A percentile compares a stretch with the other conserved stretches of the same genome.
These are phyloP conservation scores for Pythium vanterpoolii DNA, from an alignment of 352 stramenopile species.

Conservation along the genomic window DNA sequence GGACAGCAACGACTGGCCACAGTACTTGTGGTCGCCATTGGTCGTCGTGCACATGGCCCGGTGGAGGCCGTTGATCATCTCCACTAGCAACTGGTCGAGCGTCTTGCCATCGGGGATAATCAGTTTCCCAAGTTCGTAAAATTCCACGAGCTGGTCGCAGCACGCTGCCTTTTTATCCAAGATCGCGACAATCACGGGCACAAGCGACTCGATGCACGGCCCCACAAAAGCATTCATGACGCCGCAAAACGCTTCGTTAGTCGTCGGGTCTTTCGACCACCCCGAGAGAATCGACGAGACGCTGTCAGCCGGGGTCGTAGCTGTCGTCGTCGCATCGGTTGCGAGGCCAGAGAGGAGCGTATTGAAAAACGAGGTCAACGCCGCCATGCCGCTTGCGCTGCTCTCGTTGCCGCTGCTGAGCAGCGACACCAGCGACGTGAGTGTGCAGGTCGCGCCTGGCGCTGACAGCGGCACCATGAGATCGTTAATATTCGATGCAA, in stretches of 20 bases:
- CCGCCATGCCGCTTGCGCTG: constrained; percentile 23
- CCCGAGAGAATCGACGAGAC: constrained; percentile 28
- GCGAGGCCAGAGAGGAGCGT: constrained; percentile 34
- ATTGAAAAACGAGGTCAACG: constrained; percentile 43
- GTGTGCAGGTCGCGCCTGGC: constrained; percentile 36
- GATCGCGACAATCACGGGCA: constrained; percentile 39
- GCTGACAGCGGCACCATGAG: constrained; percentile 36
- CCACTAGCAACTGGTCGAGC: constrained; percentile 36
- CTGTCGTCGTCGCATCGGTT: constrained; percentile 5
- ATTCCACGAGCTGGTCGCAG: constrained; percentile 41
- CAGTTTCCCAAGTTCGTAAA: constrained; percentile 45
- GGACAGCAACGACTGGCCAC: constrained; percentile 39
- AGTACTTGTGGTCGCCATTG: constrained; percentile 21
- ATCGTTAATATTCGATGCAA: constrained; percentile 45
- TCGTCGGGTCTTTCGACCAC: constrained; percentile 40
- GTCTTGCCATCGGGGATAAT: constrained; percentile 45
- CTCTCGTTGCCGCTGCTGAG: constrained; percentile 24
- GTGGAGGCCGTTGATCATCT: constrained; percentile 54
- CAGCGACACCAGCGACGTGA: constrained; percentile 45
- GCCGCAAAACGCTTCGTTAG: constrained; percentile 44
- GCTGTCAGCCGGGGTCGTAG: constrained; percentile 11
- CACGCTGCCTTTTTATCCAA: constrained; percentile 46
- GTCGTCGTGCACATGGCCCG: constrained; percentile 43
- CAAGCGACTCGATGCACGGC: constrained; percentile 40
- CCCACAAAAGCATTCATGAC: constrained; percentile 52